A percentile compares a stretch with the other conserved stretches of the same genome.
Conservation (phyloP, 768 basidiomycete genomes). For the Mycena belliarum region DNA sequence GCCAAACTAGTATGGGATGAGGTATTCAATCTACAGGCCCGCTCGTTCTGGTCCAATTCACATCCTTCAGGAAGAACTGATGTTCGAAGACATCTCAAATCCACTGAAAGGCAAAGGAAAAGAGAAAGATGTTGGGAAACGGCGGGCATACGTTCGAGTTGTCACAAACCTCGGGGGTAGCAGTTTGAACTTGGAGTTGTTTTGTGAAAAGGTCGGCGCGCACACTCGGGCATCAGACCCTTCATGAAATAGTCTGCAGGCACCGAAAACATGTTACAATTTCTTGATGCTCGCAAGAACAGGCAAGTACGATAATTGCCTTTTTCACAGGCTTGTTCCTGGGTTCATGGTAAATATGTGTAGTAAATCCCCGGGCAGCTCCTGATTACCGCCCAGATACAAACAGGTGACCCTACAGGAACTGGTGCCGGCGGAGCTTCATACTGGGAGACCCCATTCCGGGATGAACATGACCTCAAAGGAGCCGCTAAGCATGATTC, state of each 20-base stretch:
- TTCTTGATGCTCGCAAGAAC: conserved; percentile 90
- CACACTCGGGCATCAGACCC: not conserved
- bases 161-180: conserved; percentile 89
- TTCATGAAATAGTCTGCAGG: conserved; percentile 44
- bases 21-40: conserved; percentile 35
- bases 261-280: conserved; percentile 98
- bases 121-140: conserved; percentile 89
- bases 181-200: conserved; percentile 81
- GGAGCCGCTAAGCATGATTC: conserved; percentile 86
- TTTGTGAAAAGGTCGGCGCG: conserved; percentile 75
- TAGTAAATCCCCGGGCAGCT: not conserved
- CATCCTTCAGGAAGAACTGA: conserved; percentile 79
- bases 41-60: not conserved
- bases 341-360: conserved; percentile 78
- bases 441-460: conserved; percentile 93
- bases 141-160: conserved; percentile 93
- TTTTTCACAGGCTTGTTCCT: conserved; percentile 92
- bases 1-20: conserved; percentile 96
- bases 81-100: conserved; percentile 93
- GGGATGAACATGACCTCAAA: conserved; percentile 89
- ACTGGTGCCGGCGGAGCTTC: conserved; percentile 93
- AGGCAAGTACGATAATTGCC: conserved; percentile 86
- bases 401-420: conserved; percentile 97
- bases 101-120: conserved; percentile 84
- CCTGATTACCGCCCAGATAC: conserved; percentile 57